Percentiles rank a stretch among this genome's conserved stretches.
These are phyloP conservation scores for Periconia sp. DNA, from an alignment of 2,329 filamentous ascomycete genomes.

Conservation along the genomic window DNA sequence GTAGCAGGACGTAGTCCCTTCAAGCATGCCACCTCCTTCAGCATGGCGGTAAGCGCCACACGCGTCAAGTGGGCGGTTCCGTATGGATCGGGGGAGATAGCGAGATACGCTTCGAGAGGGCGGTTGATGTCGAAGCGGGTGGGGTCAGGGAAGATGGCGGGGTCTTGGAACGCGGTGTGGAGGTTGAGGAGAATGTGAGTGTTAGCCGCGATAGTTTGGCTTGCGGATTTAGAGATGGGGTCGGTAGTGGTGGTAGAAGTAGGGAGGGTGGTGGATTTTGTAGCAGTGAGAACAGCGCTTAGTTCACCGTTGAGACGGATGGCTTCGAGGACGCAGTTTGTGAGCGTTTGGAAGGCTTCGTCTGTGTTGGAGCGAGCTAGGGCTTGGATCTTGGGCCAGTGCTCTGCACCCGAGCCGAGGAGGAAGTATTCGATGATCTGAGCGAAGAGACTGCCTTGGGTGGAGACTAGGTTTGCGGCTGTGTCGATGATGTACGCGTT, in stretches of 20 bases:
- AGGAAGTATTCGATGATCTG: slow-evolving; percentile 62
- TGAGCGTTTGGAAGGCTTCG: slow-evolving; percentile 50
- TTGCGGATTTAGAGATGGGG: slow-evolving; percentile 8
- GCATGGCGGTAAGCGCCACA: slow-evolving; percentile 49
- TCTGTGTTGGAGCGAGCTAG: slow-evolving; percentile 50
- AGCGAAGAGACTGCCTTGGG: slow-evolving; percentile 60
- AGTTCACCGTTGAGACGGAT: slow-evolving; percentile 48
- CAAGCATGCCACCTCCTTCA: slow-evolving; percentile 47
- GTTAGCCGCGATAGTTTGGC: slow-evolving; percentile 36
- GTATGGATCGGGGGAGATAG: slow-evolving; percentile 47
- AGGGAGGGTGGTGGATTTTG: slow-evolving; percentile 33
- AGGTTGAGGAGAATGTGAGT: slow-evolving; percentile 49
- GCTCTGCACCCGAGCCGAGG: slow-evolving; percentile 47
- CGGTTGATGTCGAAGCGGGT: slow-evolving; percentile 43
- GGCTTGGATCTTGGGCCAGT: slow-evolving; percentile 52
- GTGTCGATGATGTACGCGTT: slow-evolving; percentile 62
- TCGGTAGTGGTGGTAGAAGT: slow-evolving; percentile 24
- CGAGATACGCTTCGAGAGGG: slow-evolving; percentile 47
- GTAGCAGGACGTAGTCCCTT: slow-evolving; percentile 42
- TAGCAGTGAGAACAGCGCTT: slow-evolving; percentile 43
- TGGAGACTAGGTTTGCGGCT: slow-evolving; percentile 56
- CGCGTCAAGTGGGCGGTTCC: slow-evolving; percentile 47
- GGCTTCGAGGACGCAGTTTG: slow-evolving; percentile 54
- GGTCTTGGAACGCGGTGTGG: slow-evolving; percentile 45
- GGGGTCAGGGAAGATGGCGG: slow-evolving; percentile 45